Conservation (phyloP, 139 green algal genomes). For the Eudorina sp. region DNA sequence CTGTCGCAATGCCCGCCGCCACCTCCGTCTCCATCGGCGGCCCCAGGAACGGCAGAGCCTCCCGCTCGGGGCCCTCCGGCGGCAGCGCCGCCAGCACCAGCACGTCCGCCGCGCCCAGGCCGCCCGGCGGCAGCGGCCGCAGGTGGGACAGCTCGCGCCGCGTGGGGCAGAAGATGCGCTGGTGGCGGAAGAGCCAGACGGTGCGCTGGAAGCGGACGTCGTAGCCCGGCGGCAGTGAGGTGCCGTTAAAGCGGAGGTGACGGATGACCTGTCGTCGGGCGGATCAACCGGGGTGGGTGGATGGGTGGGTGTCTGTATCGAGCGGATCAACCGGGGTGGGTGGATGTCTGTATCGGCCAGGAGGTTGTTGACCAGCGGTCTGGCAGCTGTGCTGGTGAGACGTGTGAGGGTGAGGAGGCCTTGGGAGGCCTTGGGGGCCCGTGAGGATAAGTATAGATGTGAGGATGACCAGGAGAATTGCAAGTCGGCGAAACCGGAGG, state of each 20-base stretch:
- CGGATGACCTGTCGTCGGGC: conserved; percentile 83
- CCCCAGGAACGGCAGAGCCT: conserved; percentile 83
- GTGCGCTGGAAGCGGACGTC: conserved; percentile 88
- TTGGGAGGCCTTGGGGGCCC: too few species aligned
- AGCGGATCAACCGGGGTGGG: too few species aligned
- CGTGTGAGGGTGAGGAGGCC: too few species aligned
- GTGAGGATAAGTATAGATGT: too few species aligned
- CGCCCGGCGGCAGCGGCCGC: conserved; percentile 69
- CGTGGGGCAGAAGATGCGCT: conserved; percentile 86
- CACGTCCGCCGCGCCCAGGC: conserved; percentile 68
- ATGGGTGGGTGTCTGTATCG: too few species aligned
- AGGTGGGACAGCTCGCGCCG: conserved; percentile 75
- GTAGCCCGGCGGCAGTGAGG: conserved; percentile 84
- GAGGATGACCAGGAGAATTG: too few species aligned
- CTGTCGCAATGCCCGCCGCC: conserved; percentile 78
- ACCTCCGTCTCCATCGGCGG: conserved; percentile 69
- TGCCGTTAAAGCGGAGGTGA: conserved; percentile 84
- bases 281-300: too few species aligned
- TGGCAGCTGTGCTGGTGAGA: too few species aligned
- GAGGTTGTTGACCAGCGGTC: too few species aligned
- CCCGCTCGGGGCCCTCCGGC: conserved; percentile 27
- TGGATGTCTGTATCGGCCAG: too few species aligned
- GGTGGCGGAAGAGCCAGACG: conserved; percentile 94
- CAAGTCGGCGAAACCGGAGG: too few species aligned
- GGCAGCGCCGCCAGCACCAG: conserved; percentile 71